Conservation (phyloP, 768 basidiomycete species). For the Russula compacta region DNA sequence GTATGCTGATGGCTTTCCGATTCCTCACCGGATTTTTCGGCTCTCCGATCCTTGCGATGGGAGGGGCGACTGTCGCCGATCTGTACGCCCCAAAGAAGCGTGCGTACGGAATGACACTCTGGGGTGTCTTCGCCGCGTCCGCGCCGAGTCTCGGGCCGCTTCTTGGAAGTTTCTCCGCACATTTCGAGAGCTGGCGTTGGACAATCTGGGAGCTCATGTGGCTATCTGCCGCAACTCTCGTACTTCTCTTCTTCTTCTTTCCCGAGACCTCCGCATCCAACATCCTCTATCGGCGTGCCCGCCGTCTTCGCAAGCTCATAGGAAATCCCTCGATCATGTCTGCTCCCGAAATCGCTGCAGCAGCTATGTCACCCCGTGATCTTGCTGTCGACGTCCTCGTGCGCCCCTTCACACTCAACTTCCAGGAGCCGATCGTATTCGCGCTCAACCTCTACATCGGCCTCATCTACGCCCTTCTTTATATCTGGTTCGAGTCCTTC, state of each 20-base stretch:
- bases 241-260: neutral
- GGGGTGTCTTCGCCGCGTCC: constrained; percentile 24
- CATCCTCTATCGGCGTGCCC: neutral
- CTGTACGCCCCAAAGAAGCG: constrained; percentile 22
- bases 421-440: constrained; percentile 27
- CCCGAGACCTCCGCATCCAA: neutral
- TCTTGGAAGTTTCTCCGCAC: constrained; percentile 28
- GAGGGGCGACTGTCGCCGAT: constrained; percentile 26
- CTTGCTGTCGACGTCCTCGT: constrained; percentile 25
- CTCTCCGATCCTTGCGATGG: constrained; percentile 29
- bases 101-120: constrained; percentile 25
- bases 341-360: constrained; percentile 22
- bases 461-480: constrained; percentile 27
- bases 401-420: constrained; percentile 26
- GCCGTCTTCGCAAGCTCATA: constrained; percentile 13
- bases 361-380: constrained; percentile 16
- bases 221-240: constrained; percentile 20
- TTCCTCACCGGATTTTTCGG: constrained; percentile 30
- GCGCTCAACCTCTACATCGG: constrained; percentile 28
- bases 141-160: constrained; percentile 29
- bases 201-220: constrained; percentile 30
- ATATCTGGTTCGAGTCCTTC: constrained; percentile 31
- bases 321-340: constrained; percentile 26
- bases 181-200: constrained; percentile 29
- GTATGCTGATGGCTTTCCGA: constrained; percentile 27